Percentiles rank a stretch among this genome's conserved stretches.
These are phyloP conservation scores for Fusarium denticulatum DNA, from an alignment of 2,329 filamentous ascomycete genomes.

Conservation along the genomic window DNA sequence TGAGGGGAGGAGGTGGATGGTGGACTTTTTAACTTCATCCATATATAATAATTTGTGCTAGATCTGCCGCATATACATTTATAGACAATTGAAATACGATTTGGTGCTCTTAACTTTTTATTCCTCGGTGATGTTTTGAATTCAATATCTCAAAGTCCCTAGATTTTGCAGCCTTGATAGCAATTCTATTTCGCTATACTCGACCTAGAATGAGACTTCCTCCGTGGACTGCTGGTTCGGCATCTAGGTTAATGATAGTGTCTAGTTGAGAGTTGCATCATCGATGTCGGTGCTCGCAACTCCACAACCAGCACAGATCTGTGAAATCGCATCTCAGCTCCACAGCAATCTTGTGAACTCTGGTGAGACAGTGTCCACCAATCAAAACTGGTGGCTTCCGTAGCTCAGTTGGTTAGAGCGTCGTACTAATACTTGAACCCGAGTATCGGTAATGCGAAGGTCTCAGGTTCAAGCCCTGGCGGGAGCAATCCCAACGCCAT, in stretches of 20 bases:
- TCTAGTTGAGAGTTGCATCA: fast-evolving
- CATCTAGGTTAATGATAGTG: fast-evolving
- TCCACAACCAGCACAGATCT: neutral
- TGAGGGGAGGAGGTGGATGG: neutral
- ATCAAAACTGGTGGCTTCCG: slow-evolving; percentile 6
- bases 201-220: fast-evolving
- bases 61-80: neutral
- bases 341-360: fast-evolving
- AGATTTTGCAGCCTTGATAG: too few relatives aligned
- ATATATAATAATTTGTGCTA: neutral
- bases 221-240: fast-evolving
- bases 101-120: neutral
- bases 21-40: neutral
- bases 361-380: neutral
- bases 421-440: slow-evolving; percentile 9
- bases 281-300: fast-evolving
- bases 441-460: slow-evolving; percentile 5
- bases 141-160: too few relatives aligned
- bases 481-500: slow-evolving; percentile 5
- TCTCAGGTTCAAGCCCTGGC: slow-evolving; percentile 6
- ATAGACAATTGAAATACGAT: neutral
- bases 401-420: slow-evolving; percentile 14
- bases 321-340: neutral
- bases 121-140: neutral
- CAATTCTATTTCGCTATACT: too few relatives aligned